Evolutionary conservation across 139 green algal genomes (phyloP).

Genomic region (Pycnococcus provasolii): DNA sequence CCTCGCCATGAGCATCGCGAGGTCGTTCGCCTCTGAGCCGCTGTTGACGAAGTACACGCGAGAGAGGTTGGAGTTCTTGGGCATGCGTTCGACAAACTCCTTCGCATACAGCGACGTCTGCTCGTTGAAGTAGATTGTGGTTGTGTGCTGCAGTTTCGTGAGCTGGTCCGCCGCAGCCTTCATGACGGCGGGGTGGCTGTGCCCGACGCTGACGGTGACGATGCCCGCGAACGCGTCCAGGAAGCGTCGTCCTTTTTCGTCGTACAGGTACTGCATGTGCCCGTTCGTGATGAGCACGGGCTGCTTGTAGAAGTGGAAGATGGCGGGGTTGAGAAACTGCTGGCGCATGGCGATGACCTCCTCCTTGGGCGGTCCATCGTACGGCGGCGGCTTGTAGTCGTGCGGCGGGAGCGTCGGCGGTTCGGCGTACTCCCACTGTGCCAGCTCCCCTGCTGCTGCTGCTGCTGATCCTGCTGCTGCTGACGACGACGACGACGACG

Average conservation of each 20-base stretch:
- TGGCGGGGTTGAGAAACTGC: constrained; percentile 66
- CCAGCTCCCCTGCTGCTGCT: not conserved
- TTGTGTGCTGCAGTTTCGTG: constrained; percentile 64
- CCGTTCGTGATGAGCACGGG: constrained; percentile 90
- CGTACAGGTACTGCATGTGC: constrained; percentile 94
- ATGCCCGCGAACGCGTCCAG: constrained; percentile 94
- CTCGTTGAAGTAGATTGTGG: constrained; percentile 76
- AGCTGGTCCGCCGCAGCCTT: constrained; percentile 49
- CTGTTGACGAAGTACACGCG: constrained; percentile 73
- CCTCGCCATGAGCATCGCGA: constrained; percentile 69
- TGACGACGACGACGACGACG: too few species aligned
- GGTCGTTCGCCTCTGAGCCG: constrained; percentile 73
- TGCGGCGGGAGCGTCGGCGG: constrained; percentile 36
- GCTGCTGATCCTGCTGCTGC: too few species aligned
- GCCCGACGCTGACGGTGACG: constrained; percentile 85
- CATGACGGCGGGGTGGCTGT: constrained; percentile 64
- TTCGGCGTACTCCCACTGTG: not conserved
- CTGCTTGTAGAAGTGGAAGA: constrained; percentile 74
- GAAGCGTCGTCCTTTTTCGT: constrained; percentile 79
- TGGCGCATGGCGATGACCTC: constrained; percentile 69
- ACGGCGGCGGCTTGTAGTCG: constrained; percentile 53
- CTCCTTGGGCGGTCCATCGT: constrained; percentile 62
- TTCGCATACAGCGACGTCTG: constrained; percentile 65
- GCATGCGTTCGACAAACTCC: constrained; percentile 63
- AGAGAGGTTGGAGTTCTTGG: constrained; percentile 49